phyloP scores from a whole-genome alignment of 2,329 filamentous ascomycete genomes.

The Claviceps africana region DNA sequence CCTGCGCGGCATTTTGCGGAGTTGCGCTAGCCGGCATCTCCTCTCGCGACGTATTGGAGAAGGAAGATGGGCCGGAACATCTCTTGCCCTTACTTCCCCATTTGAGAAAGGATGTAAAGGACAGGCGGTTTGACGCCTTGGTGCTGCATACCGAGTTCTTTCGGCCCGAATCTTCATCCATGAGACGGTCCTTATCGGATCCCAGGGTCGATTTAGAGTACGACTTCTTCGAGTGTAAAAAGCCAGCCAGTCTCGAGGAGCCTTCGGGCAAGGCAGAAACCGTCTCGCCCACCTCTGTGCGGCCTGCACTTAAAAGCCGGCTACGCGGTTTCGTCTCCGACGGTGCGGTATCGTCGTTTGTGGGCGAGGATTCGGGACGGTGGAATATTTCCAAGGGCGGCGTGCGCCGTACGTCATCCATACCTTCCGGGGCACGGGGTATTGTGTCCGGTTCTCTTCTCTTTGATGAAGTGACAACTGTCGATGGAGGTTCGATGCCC shows the following conservation, averaged over 20 bases:
- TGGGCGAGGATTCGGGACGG: constrained; percentile 14
- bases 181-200: constrained; percentile 25
- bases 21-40: constrained; percentile 46
- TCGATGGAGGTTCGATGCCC: constrained; percentile 41
- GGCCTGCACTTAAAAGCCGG: neutral
- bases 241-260: constrained; percentile 19
- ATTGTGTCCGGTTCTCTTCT: constrained; percentile 19
- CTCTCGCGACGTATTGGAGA: constrained; percentile 82
- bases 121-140: constrained; percentile 25
- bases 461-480: constrained; percentile 41
- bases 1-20: constrained; percentile 13
- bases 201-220: constrained; percentile 35
- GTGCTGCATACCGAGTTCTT: constrained; percentile 42
- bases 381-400: constrained; percentile 18
- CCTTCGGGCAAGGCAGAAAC: constrained; percentile 11
- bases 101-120: constrained; percentile 64
- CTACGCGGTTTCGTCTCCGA: neutral
- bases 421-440: constrained; percentile 13
- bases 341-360: constrained; percentile 2
- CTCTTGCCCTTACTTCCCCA: constrained; percentile 48
- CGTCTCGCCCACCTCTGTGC: constrained; percentile 10
- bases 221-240: constrained; percentile 32
- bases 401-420: constrained; percentile 9
- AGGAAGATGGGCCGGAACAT: constrained; percentile 53
- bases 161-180: constrained; percentile 35